Evolutionary conservation across 1,284 basidiomycete species (phyloP).

Genomic region (Heterobasidion occidentale): DNA sequence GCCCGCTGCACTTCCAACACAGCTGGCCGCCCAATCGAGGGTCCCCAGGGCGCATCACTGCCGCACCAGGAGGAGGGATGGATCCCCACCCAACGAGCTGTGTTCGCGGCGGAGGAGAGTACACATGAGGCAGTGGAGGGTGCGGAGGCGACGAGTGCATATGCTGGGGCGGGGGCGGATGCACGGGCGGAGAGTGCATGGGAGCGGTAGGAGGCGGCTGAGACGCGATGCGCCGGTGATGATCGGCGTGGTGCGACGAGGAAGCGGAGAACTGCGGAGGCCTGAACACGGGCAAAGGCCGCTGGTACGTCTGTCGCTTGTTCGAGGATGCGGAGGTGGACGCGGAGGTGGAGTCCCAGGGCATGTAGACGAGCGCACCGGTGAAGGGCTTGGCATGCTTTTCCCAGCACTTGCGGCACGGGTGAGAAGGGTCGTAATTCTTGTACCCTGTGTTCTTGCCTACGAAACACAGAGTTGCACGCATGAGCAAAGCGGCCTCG

Average conservation of each 20-base stretch:
- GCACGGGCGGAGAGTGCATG: background rate
- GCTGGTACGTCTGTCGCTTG: slow-evolving; percentile 13
- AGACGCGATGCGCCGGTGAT: background rate
- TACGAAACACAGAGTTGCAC: slow-evolving; percentile 17
- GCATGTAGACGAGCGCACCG: slow-evolving; percentile 50
- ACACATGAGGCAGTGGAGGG: background rate
- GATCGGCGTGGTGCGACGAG: background rate
- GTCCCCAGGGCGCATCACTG: slow-evolving; percentile 56
- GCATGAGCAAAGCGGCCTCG: background rate
- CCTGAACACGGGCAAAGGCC: slow-evolving; percentile 9
- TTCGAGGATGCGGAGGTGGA: slow-evolving; percentile 11
- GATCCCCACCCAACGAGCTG: slow-evolving; percentile 2
- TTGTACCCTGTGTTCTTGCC: slow-evolving; percentile 70
- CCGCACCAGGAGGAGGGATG: slow-evolving; percentile 29
- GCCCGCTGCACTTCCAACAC: slow-evolving; percentile 60
- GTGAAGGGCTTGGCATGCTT: slow-evolving; percentile 52
- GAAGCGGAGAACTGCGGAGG: slow-evolving; percentile 5
- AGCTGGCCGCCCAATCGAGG: slow-evolving; percentile 57
- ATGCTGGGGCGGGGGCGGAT: background rate
- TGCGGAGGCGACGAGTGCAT: background rate
- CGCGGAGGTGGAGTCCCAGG: slow-evolving; percentile 24
- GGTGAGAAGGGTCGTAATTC: slow-evolving; percentile 52
- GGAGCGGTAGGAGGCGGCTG: background rate
- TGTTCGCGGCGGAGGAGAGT: background rate
- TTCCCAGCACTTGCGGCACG: slow-evolving; percentile 66